Evolutionary conservation across 2,329 filamentous ascomycete species (phyloP), one percentile per base, ranked within the genome.

Genomic region (Metarhizium humberi): DNA sequence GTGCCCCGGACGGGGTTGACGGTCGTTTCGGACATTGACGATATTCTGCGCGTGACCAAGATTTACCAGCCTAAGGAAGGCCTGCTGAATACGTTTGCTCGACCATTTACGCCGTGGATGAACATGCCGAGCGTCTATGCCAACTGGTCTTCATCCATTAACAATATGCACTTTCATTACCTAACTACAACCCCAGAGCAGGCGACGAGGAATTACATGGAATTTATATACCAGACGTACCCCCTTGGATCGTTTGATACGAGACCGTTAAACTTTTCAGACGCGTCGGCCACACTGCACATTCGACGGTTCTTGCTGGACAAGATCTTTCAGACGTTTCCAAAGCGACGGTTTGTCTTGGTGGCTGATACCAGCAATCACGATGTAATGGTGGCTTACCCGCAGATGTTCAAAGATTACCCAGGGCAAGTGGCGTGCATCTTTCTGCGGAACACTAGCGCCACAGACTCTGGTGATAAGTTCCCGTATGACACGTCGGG

Each of bases 111-210:
- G 0, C 76, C 81, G 0, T 92, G 88, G 88, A 76, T 86, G 75
- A 86, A 91, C 69, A 92, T 92, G 88, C 87, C 87, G 0, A 77
- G 84, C 2, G 85, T 91, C 60, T 92, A 90, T 67, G 81, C 84
- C 60, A 88, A 90, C 64, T 91, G 87, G 87, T 84, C 80, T 1
- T 71, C 72, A n/a, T 80, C 76, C 25, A 74, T 89, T 14, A 78
- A 81, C 0, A 78, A 88, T 63, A 76, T 85, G 58, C 88, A 91
- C 67, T 92, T 91, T 74, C 87, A 91, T 71, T 92, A 92, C 71
- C 76, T 92, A 20, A 92, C 88, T 0, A 92, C 88, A 0, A 90
- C 87, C 0, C 88, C 88, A 0, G 88, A 91, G 70, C 88, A 92
- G 67, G 78, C 84, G 4, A 90, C 88, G 0, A 77, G 87, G 46